Base-by-base conservation (phyloP, 1,139 yeast genomes). In the Kodamaea alishanica region DNA sequence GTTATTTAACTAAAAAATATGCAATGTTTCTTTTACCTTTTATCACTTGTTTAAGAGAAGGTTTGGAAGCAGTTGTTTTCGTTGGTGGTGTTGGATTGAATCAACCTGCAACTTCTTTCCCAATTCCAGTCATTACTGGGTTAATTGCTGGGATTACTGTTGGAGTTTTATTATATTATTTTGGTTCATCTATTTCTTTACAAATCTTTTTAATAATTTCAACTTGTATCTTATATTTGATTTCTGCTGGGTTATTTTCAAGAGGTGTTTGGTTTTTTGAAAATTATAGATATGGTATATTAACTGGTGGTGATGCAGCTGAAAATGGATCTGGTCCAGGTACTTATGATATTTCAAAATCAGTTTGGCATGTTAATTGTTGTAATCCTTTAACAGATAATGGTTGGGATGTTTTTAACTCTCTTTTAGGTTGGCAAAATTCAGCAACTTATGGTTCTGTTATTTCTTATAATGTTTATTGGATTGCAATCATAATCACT, bases 361-460 rank as follows among this genome's bases (percentile, higher is more conserved):
- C 87, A 6, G 96, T 89, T 11, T 89, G 95, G 88, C 97, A 89
- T 62, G 90, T 89, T 46, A 88, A 89, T 71, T 89, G 96, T 67
- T 89, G 96, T 68, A 88, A 87, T 65, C 95, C 95, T 28, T 86
- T 82, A 63, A 72, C 73, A 35, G 95, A 88, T 59, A 82, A 86
- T 45, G 94, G 94, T 67, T 89, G 96, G 96, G 94, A 85, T 77
- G 79, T 89, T 45, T 88, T 89, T 75, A 88, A 87, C 55, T 84
- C 95, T 8, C 62, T 86, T 40, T 66, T 87, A 39, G 95, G 95
- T 49, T 87, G 96, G 96, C 95, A 86, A 67, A 87, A 87, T 63
- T 75, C 89, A 41, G 96, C 96, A 43, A 88, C 95, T 47, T 78
- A 86, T 55, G 95, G 95, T 39, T 84, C 95, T 1, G 88, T 89